These are phyloP conservation scores for Rhizopus arrhizus DNA, from an alignment of 371 early-diverging fungal species.

Conservation along the genomic window DNA sequence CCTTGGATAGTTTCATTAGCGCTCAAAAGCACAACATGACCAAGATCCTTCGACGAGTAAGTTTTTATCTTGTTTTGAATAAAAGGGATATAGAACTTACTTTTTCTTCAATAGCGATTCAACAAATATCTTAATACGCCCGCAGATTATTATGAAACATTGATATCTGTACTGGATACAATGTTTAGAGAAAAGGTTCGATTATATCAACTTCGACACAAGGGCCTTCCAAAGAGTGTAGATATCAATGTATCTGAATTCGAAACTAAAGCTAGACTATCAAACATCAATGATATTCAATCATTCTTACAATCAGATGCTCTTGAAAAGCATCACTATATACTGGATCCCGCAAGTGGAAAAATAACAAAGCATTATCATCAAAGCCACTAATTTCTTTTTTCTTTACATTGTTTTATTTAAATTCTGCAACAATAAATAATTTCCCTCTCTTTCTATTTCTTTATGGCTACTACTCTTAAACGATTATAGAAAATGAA, in stretches of 20 bases:
- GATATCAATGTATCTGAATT: conserved; percentile 66
- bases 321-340: conserved; percentile 46
- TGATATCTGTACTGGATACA: conserved; percentile 73
- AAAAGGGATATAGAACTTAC: not conserved
- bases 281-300: conserved; percentile 67
- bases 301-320: conserved; percentile 59
- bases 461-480: conserved; percentile 42
- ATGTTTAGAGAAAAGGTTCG: conserved; percentile 78
- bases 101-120: conserved; percentile 61
- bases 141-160: conserved; percentile 81
- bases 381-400: not conserved
- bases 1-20: conserved; percentile 92
- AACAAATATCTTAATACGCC: conserved; percentile 80
- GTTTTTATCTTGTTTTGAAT: conserved; percentile 1
- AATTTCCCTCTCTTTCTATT: conserved; percentile 5
- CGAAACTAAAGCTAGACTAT: conserved; percentile 46
- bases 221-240: conserved; percentile 58
- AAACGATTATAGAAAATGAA: conserved; percentile 61
- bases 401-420: conserved; percentile 5
- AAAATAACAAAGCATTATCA: conserved; percentile 21
- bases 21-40: conserved; percentile 97
- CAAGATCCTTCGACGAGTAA: conserved; percentile 71
- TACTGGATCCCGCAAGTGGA: conserved; percentile 31
- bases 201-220: conserved; percentile 66
- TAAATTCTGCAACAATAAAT: not conserved